Percentiles rank a stretch among this genome's conserved stretches.
Evolutionary conservation across 345 rosid genomes (phyloP).

Genomic region (Balakata baccata): DNA sequence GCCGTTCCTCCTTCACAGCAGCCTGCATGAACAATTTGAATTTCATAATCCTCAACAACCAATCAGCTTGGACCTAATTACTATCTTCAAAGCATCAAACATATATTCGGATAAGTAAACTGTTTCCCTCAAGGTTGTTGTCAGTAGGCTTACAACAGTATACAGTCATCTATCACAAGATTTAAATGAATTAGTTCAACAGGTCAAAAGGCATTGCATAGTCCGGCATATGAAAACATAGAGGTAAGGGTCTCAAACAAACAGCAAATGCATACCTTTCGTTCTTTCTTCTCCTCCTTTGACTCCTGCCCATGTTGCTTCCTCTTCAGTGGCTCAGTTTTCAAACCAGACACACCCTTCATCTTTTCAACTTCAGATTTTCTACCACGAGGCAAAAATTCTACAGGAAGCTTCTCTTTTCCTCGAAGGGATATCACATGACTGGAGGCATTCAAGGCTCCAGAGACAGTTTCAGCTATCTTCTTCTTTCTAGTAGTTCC

Average conservation of each 20-base stretch:
- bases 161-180: neutral
- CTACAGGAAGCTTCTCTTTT: slow-evolving; percentile 69
- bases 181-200: neutral
- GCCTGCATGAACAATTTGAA: slow-evolving; percentile 34
- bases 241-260: neutral
- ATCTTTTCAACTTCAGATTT: slow-evolving; percentile 40
- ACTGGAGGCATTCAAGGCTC: slow-evolving; percentile 37
- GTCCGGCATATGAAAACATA: neutral
- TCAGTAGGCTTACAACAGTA: neutral
- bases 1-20: slow-evolving; percentile 63
- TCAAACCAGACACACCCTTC: slow-evolving; percentile 25
- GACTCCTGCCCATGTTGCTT: slow-evolving; percentile 69
- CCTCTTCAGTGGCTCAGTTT: slow-evolving; percentile 51
- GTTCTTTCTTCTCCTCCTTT: slow-evolving; percentile 87
- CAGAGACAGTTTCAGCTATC: slow-evolving; percentile 50
- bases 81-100: neutral
- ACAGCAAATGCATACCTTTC: slow-evolving; percentile 45
- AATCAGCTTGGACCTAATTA: neutral
- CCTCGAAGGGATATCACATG: slow-evolving; percentile 62
- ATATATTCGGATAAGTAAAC: slow-evolving; percentile 3
- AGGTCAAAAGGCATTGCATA: neutral
- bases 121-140: neutral
- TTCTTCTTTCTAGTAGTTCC: slow-evolving; percentile 56
- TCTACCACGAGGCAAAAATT: slow-evolving; percentile 49
- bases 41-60: slow-evolving; percentile 3